Base-by-base conservation (phyloP, 2,329 filamentous ascomycete genomes). In the Colletotrichum sp. region DNA sequence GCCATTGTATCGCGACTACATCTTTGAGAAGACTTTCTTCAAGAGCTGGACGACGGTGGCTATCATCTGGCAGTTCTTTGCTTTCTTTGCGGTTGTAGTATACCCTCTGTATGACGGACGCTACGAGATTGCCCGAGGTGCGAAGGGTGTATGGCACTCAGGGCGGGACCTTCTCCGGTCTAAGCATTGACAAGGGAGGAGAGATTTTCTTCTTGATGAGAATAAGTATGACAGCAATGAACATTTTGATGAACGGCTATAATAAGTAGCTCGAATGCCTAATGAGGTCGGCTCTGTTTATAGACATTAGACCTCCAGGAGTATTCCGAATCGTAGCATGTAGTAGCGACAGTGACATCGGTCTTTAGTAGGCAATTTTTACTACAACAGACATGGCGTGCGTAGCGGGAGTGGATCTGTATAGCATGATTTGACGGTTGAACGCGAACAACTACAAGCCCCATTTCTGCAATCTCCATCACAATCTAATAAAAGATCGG, bases 1-100 rank as follows among this genome's bases (percentile, higher is more conserved):
- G 66, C 89, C 89, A 0, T 90, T 91, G 88, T 90, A 90, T 77
- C 89, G 85, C 0, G 84, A 87, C 1, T 90, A 90, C 72, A 81
- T 90, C 0, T 90, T 90, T 77, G 83, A 83, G 3, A 86, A 87
- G 71, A 81, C 80, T 39, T 90, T 90, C 76, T 91, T 87, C 65
- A 81, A 82, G 1, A 89, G 88, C 0, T 91, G 89, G 89, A 80
- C 90, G 2, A 83, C 88, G 0, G 81, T 91, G 0, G 85, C 85
- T 0, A 88, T 91, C 18, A 87, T 91, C 34, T 91, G 89, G 89
- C 44, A 67, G 8, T 67, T 67, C 65, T 67, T 67, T 24, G 64
- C 64, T 55, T 67, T 67, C 44, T 52, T 67, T 2, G 65, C 65
- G 15, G 65, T 67, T 21, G 65, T 67, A 15, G 39, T 67, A 7